phyloP scores from a whole-genome alignment of 495 filamentous ascomycete species.

The Beverwykella pulmonaria region DNA sequence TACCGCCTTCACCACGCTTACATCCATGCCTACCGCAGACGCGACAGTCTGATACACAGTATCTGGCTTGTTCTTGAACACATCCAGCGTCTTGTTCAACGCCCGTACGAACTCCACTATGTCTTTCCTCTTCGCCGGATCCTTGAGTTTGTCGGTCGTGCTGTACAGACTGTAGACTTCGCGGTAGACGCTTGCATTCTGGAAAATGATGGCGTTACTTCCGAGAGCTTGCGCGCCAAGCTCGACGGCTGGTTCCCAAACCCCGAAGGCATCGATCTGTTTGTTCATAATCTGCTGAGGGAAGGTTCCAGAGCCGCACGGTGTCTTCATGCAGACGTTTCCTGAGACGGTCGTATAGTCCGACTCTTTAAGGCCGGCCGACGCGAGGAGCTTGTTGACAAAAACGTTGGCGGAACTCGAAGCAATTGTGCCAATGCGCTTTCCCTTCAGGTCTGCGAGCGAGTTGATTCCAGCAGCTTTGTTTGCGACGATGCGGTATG shows the following conservation, averaged over 20 bases:
- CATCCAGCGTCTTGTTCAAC: slow-evolving; percentile 44
- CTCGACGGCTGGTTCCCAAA: slow-evolving; percentile 53
- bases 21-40: slow-evolving; percentile 42
- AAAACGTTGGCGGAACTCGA: slow-evolving; percentile 50
- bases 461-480: slow-evolving; percentile 41
- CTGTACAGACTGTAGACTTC: slow-evolving; percentile 52
- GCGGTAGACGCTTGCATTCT: slow-evolving; percentile 48
- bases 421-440: slow-evolving; percentile 48
- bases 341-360: slow-evolving; percentile 48
- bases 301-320: slow-evolving; percentile 47
- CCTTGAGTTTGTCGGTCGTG: slow-evolving; percentile 47
- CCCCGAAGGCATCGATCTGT: slow-evolving; percentile 49
- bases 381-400: slow-evolving; percentile 45
- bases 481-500: slow-evolving; percentile 53
- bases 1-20: slow-evolving; percentile 43
- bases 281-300: slow-evolving; percentile 45
- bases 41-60: slow-evolving; percentile 43
- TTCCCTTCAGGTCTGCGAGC: slow-evolving; percentile 50
- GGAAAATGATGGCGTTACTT: slow-evolving; percentile 43
- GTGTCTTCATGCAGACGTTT: slow-evolving; percentile 45
- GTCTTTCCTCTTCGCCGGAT: slow-evolving; percentile 43
- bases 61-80: slow-evolving; percentile 45
- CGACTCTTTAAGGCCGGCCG: slow-evolving; percentile 39
- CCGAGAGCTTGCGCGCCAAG: slow-evolving; percentile 41
- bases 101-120: slow-evolving; percentile 50